Conservation (phyloP, 2,329 filamentous ascomycete genomes). For the Sclerotiophoma versabilis region DNA sequence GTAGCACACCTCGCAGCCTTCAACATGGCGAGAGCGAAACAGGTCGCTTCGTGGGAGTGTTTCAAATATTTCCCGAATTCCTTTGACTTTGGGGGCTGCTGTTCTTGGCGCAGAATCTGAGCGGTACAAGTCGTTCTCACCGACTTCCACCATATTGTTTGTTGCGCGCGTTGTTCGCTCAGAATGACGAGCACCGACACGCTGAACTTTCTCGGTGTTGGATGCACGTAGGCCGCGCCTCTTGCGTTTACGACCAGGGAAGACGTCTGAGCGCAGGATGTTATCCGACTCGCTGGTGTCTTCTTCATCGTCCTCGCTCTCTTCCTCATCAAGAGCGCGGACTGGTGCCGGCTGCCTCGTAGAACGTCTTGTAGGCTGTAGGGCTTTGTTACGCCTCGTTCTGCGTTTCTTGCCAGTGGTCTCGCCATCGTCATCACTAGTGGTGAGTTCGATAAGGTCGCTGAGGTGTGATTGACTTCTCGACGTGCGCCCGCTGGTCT, state of each 20-base stretch:
- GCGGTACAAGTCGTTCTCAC: constrained; percentile 65
- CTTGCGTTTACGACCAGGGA: constrained; percentile 50
- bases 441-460: constrained; percentile 22
- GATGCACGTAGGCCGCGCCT: constrained; percentile 22
- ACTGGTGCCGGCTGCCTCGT: constrained; percentile 26
- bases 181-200: constrained; percentile 51
- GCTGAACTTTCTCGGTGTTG: constrained; percentile 28
- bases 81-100: constrained; percentile 62
- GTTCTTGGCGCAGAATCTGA: constrained; percentile 51
- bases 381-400: constrained; percentile 20
- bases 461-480: constrained; percentile 26
- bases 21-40: constrained; percentile 75
- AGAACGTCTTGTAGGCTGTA: constrained; percentile 41
- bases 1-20: constrained; percentile 76
- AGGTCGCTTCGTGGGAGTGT: constrained; percentile 65
- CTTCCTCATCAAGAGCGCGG: constrained; percentile 23
- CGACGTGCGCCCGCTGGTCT: constrained; percentile 16
- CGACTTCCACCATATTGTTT: constrained; percentile 61
- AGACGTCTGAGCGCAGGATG: constrained; percentile 53
- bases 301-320: constrained; percentile 33
- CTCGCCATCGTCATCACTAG: constrained; percentile 34
- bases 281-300: constrained; percentile 43
- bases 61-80: constrained; percentile 75
- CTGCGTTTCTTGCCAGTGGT: constrained; percentile 19
- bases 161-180: constrained; percentile 55